These are phyloP conservation scores for Climacium dendroides DNA, from an alignment of 225 moss, liverwort and hornwort species.

Conservation along the genomic window DNA sequence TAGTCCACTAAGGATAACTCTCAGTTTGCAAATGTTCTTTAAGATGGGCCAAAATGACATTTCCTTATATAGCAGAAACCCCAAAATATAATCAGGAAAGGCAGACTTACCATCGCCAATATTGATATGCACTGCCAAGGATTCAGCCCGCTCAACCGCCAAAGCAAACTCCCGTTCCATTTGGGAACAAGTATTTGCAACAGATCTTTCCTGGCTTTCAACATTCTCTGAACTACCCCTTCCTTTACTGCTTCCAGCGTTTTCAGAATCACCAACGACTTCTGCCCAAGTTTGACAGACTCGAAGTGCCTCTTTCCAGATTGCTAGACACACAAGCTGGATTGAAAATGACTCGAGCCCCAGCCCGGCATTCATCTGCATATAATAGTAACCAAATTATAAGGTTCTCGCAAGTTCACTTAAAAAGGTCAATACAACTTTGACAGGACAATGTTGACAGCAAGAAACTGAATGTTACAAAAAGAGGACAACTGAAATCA, in stretches of 20 bases:
- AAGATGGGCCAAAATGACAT: not conserved
- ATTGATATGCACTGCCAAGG: conserved; percentile 52
- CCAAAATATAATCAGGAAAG: not conserved
- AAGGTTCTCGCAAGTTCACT: not conserved
- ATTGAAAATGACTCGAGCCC: conserved; percentile 80
- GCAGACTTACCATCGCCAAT: conserved; percentile 53
- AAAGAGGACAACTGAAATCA: not conserved
- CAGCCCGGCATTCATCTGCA: conserved; percentile 72
- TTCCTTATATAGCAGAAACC: not conserved
- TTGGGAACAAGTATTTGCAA: conserved; percentile 61
- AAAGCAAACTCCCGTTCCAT: conserved; percentile 93
- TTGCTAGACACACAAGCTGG: conserved; percentile 83
- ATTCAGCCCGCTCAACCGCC: conserved; percentile 91
- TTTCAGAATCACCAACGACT: conserved; percentile 17
- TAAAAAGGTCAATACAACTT: not conserved
- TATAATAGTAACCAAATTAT: not conserved
- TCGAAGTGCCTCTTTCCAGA: conserved; percentile 89
- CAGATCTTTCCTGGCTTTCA: conserved; percentile 56
- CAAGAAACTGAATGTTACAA: not conserved
- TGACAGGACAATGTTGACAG: not conserved
- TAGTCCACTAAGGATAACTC: conserved; percentile 7
- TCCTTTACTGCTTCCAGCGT: conserved; percentile 42
- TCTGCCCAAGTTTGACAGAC: conserved; percentile 85
- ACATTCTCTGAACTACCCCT: conserved; percentile 29
- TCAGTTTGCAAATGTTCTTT: not conserved